A percentile compares a stretch with the other conserved stretches of the same genome.
Evolutionary conservation across 805 yeast genomes (phyloP).

Genomic region (Kazachstania psychrophila): DNA sequence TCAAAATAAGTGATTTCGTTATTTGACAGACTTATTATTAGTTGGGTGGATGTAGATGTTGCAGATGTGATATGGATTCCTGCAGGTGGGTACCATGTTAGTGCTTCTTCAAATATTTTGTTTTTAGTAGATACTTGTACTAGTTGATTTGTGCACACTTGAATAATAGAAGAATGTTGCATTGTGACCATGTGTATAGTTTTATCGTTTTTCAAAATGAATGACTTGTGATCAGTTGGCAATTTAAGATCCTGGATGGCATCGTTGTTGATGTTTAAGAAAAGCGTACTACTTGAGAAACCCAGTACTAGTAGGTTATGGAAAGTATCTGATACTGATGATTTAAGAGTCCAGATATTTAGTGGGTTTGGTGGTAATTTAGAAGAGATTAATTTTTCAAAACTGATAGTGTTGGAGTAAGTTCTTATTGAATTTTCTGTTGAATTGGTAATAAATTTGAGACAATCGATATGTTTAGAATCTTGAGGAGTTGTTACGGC

Average conservation of each 20-base stretch:
- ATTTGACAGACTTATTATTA: conserved; percentile 62
- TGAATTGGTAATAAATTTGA: conserved; percentile 25
- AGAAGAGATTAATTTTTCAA: conserved; percentile 58
- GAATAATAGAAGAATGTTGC: conserved; percentile 55
- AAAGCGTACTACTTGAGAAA: conserved; percentile 16
- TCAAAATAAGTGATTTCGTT: conserved; percentile 78
- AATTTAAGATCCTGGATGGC: conserved; percentile 58
- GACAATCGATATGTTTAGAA: conserved; percentile 14
- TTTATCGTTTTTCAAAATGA: conserved; percentile 45
- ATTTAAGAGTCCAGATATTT: conserved; percentile 54
- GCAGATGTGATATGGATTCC: conserved; percentile 58
- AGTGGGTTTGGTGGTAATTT: conserved; percentile 62
- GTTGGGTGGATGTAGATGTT: conserved; percentile 55
- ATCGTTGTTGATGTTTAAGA: conserved; percentile 29
- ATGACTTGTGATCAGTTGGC: conserved; percentile 65
- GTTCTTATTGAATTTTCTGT: conserved; percentile 33
- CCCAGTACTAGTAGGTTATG: conserved; percentile 22
- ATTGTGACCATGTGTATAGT: conserved; percentile 66
- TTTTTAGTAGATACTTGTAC: conserved; percentile 42
- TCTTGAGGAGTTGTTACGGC: conserved; percentile 34
- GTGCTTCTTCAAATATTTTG: conserved; percentile 23
- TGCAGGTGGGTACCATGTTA: conserved; percentile 78
- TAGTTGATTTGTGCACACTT: conserved; percentile 63
- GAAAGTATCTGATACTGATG: conserved; percentile 20
- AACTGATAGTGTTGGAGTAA: conserved; percentile 48